phyloP scores from a whole-genome alignment of 1,284 basidiomycete genomes.

The Erythrobasidium hasegawianum region DNA sequence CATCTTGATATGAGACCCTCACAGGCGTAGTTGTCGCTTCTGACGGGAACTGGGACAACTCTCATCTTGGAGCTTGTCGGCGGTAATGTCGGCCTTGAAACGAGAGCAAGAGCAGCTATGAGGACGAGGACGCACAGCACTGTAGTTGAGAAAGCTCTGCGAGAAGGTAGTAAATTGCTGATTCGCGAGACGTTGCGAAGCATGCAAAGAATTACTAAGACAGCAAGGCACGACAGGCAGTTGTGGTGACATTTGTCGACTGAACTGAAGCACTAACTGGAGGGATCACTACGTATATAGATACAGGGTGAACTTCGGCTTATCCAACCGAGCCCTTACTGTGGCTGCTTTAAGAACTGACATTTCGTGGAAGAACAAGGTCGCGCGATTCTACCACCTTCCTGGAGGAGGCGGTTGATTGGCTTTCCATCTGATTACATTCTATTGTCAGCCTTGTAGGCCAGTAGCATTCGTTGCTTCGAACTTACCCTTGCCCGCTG shows the following conservation, averaged over 20 bases:
- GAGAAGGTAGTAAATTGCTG: background rate
- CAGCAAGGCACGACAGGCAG: too few relatives aligned
- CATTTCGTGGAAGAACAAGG: too few relatives aligned
- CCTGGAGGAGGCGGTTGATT: conserved; percentile 25
- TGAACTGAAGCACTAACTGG: too few relatives aligned
- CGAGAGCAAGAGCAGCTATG: conserved; percentile 1
- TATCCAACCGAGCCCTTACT: too few relatives aligned
- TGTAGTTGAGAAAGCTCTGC: conserved; percentile 14
- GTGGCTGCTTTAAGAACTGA: too few relatives aligned
- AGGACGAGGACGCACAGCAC: conserved; percentile 28
- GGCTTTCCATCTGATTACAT: background rate
- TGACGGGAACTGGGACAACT: conserved; percentile 47
- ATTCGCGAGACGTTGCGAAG: background rate
- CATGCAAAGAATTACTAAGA: background rate
- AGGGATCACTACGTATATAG: too few relatives aligned
- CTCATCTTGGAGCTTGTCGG: conserved; percentile 43
- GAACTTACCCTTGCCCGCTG: background rate
- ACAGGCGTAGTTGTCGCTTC: conserved; percentile 48
- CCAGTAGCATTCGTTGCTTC: background rate
- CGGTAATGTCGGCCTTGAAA: background rate
- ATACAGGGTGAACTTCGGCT: too few relatives aligned
- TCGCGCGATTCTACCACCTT: conserved; percentile 12
- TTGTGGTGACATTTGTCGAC: too few relatives aligned
- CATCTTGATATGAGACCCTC: conserved; percentile 19
- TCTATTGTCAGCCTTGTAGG: background rate